These are phyloP conservation scores for Xylaria sp. DNA, from an alignment of 2,329 filamentous ascomycete genomes.

Conservation along the genomic window DNA sequence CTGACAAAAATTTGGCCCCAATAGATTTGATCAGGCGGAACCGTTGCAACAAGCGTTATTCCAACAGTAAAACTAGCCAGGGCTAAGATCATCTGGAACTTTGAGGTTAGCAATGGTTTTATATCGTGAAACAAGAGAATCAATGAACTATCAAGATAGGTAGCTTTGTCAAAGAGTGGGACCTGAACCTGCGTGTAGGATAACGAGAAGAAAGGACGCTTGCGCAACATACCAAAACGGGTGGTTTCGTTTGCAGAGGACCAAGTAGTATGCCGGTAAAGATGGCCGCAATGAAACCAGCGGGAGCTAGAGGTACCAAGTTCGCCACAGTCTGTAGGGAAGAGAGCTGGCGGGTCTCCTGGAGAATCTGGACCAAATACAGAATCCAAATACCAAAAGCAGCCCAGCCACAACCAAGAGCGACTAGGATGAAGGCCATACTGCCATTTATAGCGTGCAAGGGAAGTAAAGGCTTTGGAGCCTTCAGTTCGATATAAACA, in stretches of 20 bases:
- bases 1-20: constrained; percentile 64
- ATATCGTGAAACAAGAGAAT: neutral
- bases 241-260: neutral
- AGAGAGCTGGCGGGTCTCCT: constrained; percentile 1
- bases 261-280: neutral
- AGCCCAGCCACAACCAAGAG: constrained; percentile 58
- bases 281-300: neutral
- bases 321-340: neutral
- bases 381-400: constrained; percentile 65
- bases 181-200: neutral
- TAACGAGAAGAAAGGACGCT: neutral
- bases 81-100: neutral
- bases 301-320: neutral
- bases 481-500: neutral
- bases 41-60: constrained; percentile 34
- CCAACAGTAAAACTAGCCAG: constrained; percentile 40
- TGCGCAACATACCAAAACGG: neutral
- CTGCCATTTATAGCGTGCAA: neutral
- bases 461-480: neutral
- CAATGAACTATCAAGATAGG: neutral
- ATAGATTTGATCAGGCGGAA: constrained; percentile 48
- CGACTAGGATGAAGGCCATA: neutral
- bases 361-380: constrained; percentile 59
- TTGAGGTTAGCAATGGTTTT: neutral
- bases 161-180: neutral